Conservation (phyloP, 805 yeast species). For the Metschnikowia santaceciliae region DNA sequence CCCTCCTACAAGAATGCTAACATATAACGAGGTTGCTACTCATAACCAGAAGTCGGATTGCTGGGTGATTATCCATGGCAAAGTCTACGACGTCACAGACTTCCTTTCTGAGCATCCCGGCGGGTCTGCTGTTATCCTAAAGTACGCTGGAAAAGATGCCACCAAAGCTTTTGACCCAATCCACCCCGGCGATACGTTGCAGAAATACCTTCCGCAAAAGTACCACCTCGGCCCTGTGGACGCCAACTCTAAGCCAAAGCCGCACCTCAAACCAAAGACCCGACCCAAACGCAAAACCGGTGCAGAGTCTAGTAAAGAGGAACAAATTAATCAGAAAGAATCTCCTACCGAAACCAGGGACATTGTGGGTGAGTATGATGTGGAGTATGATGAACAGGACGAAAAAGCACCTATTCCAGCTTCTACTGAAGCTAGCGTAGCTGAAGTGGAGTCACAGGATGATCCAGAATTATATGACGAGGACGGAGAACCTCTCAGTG, state of each 20-base stretch:
- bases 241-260: slow-evolving; percentile 9
- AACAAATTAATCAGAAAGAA: background rate
- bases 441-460: background rate
- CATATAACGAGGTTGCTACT: slow-evolving; percentile 28
- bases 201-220: slow-evolving; percentile 52
- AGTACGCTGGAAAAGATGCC: slow-evolving; percentile 53
- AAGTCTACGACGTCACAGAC: slow-evolving; percentile 74
- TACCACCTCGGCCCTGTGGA: slow-evolving; percentile 37
- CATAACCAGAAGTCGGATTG: slow-evolving; percentile 62
- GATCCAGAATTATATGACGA: slow-evolving; percentile 23
- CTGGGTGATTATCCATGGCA: slow-evolving; percentile 81
- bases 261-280: background rate
- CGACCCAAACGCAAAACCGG: background rate
- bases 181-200: slow-evolving; percentile 82
- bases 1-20: slow-evolving; percentile 5
- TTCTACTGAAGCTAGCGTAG: background rate
- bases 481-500: slow-evolving; percentile 15
- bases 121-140: slow-evolving; percentile 51
- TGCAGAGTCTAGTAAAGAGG: background rate
- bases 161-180: slow-evolving; percentile 82
- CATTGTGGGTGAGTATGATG: slow-evolving; percentile 18
- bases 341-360: background rate
- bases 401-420: slow-evolving; percentile 22
- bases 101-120: slow-evolving; percentile 60
- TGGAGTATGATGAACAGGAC: slow-evolving; percentile 35